Percentiles rank a stretch among this genome's conserved stretches.
phyloP scores from a whole-genome alignment of 2,329 filamentous ascomycete species.

The Hypomyces rosellus region DNA sequence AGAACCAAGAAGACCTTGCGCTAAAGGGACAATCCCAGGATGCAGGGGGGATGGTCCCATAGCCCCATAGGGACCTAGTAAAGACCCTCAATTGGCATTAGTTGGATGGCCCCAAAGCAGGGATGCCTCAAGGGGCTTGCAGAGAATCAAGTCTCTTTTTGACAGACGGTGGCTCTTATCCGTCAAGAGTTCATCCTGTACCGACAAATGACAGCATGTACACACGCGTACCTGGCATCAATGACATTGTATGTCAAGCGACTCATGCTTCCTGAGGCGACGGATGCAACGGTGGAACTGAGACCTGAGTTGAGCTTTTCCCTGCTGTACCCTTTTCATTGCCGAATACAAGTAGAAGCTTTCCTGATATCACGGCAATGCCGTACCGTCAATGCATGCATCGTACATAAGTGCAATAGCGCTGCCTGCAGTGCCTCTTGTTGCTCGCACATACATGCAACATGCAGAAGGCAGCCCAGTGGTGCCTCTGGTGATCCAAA shows the following conservation, averaged over 20 bases:
- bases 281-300: slow-evolving; percentile 7
- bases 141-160: slow-evolving; percentile 3
- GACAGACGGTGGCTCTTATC: neutral
- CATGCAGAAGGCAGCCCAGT: too few relatives aligned
- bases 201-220: too few relatives aligned
- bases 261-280: slow-evolving; percentile 2
- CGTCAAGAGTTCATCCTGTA: neutral
- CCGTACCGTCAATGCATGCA: neutral
- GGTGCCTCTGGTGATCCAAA: too few relatives aligned
- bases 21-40: neutral
- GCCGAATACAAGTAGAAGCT: neutral
- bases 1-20: neutral
- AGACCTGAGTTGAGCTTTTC: slow-evolving; percentile 4
- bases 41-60: too few relatives aligned
- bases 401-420: neutral
- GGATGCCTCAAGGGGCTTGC: slow-evolving; percentile 7
- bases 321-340: neutral
- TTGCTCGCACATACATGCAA: too few relatives aligned
- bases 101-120: slow-evolving; percentile 5
- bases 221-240: slow-evolving; percentile 1
- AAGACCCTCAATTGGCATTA: neutral
- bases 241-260: slow-evolving; percentile 6
- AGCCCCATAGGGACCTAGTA: neutral
- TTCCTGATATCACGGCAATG: neutral
- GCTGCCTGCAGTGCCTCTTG: too few relatives aligned